These are phyloP conservation scores for Funneliformis mosseae DNA, from an alignment of 192 early-diverging fungal species.

Conservation along the genomic window DNA sequence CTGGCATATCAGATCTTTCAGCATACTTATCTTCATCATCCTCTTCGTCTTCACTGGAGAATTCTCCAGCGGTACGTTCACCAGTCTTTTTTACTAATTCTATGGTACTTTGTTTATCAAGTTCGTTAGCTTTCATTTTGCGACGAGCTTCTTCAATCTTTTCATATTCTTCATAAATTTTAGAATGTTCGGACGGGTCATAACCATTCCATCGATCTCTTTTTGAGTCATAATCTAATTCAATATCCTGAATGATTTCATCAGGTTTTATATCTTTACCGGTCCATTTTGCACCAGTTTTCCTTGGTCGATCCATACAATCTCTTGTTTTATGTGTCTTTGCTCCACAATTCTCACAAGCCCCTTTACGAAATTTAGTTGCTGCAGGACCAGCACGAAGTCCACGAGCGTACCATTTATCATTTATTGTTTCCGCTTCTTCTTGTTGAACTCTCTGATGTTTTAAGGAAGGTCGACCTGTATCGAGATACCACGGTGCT, in stretches of 20 bases:
- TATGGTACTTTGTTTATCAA: constrained; percentile 66
- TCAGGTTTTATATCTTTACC: constrained; percentile 81
- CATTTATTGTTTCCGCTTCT: constrained; percentile 41
- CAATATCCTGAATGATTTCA: constrained; percentile 76
- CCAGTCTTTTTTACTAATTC: constrained; percentile 55
- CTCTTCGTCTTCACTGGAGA: constrained; percentile 74
- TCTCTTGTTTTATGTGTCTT: constrained; percentile 90
- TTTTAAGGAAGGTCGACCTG: constrained; percentile 80
- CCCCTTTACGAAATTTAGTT: constrained; percentile 92
- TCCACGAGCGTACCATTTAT: constrained; percentile 84
- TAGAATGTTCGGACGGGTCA: constrained; percentile 82
- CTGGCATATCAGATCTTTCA: constrained; percentile 80
- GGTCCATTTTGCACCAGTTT: constrained; percentile 87
- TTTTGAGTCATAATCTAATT: constrained; percentile 92
- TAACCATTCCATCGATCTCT: constrained; percentile 99
- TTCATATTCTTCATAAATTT: constrained; percentile 88
- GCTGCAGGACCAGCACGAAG: constrained; percentile 74
- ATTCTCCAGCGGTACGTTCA: constrained; percentile 49
- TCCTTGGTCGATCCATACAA: constrained; percentile 91
- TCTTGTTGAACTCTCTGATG: constrained; percentile 71
- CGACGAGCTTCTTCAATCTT: constrained; percentile 85
- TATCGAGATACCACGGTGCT: constrained; percentile 90
- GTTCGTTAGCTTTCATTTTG: constrained; percentile 73
- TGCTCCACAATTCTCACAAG: constrained; percentile 99
- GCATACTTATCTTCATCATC: constrained; percentile 91